A percentile compares a stretch with the other conserved stretches of the same genome.
Conservation (phyloP, 108 stramenopile genomes). For the Nannochloropsis oceanica region DNA sequence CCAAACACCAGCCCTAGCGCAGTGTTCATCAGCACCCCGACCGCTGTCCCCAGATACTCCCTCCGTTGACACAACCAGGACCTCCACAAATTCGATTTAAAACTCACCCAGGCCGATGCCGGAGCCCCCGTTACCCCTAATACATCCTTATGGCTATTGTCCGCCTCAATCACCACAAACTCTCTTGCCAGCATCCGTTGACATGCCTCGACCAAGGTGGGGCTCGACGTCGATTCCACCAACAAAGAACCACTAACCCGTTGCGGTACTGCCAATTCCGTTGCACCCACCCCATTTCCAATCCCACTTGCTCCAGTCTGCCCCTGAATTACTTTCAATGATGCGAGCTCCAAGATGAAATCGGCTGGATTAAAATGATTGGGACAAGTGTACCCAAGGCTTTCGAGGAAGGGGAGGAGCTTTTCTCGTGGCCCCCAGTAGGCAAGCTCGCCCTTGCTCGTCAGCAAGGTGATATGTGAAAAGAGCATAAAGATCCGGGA, state of each 20-base stretch:
- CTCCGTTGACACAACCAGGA: background rate
- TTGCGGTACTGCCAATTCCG: background rate
- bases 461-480: slow-evolving; percentile 9
- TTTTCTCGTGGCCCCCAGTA: slow-evolving; percentile 1
- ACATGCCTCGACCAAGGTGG: background rate
- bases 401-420: background rate
- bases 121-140: background rate
- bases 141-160: background rate
- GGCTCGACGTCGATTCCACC: background rate
- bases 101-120: background rate
- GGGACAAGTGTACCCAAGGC: background rate
- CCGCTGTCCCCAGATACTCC: background rate
- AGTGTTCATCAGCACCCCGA: background rate
- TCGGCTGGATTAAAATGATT: background rate
- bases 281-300: background rate
- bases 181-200: background rate
- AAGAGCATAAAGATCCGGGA: slow-evolving; percentile 5
- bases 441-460: background rate
- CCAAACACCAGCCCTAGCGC: background rate
- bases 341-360: slow-evolving; percentile 3
- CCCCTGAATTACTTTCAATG: background rate
- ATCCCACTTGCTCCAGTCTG: background rate
- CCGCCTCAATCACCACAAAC: background rate
- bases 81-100: background rate
- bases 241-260: background rate